Evolutionary conservation across 73 alveolate species (phyloP), one percentile per base, ranked within the genome.

Genomic region (Symbiodinium pilosum): DNA sequence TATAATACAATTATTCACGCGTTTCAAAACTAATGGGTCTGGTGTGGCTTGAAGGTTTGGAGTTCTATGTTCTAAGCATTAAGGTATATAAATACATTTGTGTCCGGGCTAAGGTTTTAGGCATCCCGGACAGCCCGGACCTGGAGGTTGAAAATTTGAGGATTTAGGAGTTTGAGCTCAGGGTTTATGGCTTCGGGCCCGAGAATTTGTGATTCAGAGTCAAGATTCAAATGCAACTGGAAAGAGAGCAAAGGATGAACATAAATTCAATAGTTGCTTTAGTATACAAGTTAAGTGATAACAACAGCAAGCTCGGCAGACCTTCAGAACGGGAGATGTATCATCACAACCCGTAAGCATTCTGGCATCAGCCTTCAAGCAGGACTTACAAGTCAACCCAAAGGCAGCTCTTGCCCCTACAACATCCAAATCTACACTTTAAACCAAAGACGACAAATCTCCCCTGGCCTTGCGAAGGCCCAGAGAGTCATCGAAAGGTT

Each of bases 401-500:
- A 64, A 24, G 14, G 81, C 81, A n/a, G n/a, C n/a, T n/a, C n/a
- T n/a, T n/a, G n/a, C n/a, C n/a, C n/a, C n/a, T n/a, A n/a, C n/a
- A n/a, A n/a, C n/a, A n/a, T n/a, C n/a, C n/a, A n/a, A n/a, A n/a
- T n/a, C n/a, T n/a, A n/a, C n/a, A n/a, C n/a, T n/a, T n/a, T n/a
- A n/a, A n/a, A n/a, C n/a, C n/a, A n/a, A n/a, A n/a, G n/a, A n/a
- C n/a, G n/a, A n/a, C n/a, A n/a, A n/a, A n/a, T n/a, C n/a, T n/a
- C 75, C 34, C 12, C n/a, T n/a, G n/a, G 47, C 97, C 97, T 47
- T 14, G 98, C 98, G 30, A 93, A 93, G 20, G 98, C 98, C 98
- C 98, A 93, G 20, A 93, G 93, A 7, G 98, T 81, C 98, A 93
- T 93, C 26, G 98, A 93, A n/a, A 93, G 92, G 69, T 93, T 93